Evolutionary conservation across 768 basidiomycete genomes (phyloP).

Genomic region (Guyanaporus albipodus): DNA sequence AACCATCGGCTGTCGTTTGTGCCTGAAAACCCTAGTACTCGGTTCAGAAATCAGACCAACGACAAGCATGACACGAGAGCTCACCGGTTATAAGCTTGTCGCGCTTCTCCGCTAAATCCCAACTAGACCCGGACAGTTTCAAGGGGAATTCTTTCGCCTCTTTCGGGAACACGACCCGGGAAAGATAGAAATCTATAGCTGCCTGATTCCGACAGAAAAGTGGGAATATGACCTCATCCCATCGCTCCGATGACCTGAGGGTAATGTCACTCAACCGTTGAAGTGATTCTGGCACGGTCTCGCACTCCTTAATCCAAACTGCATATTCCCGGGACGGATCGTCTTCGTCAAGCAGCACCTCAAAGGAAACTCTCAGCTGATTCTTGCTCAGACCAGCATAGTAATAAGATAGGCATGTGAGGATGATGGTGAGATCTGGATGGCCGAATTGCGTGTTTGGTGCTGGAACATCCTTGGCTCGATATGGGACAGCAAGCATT

Average conservation of each 20-base stretch:
- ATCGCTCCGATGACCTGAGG: slow-evolving; percentile 7
- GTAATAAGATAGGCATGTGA: slow-evolving; percentile 34
- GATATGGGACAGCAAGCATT: too few species aligned
- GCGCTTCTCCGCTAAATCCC: slow-evolving; percentile 32
- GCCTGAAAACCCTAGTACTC: slow-evolving; percentile 34
- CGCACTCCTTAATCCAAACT: background rate
- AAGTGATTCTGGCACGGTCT: background rate
- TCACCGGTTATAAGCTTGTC: slow-evolving; percentile 5
- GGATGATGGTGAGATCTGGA: slow-evolving; percentile 30
- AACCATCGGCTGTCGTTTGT: slow-evolving; percentile 37
- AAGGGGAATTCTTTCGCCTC: slow-evolving; percentile 27
- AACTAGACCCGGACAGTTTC: slow-evolving; percentile 28
- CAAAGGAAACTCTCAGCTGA: background rate
- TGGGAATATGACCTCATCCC: slow-evolving; percentile 1
- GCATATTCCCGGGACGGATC: background rate
- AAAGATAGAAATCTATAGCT: slow-evolving; percentile 15
- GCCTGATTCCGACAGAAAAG: slow-evolving; percentile 3
- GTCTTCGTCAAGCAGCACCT: background rate
- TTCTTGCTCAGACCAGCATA: slow-evolving; percentile 9
- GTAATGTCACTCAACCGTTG: background rate
- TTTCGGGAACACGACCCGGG: slow-evolving; percentile 32
- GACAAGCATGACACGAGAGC: background rate
- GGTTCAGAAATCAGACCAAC: background rate
- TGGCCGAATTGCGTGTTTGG: slow-evolving; percentile 33
- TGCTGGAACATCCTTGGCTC: slow-evolving; percentile 32